A percentile compares a stretch with the other conserved stretches of the same genome.
Conservation (phyloP, 371 early-diverging fungal genomes). For the Lichtheimia ramosa region DNA sequence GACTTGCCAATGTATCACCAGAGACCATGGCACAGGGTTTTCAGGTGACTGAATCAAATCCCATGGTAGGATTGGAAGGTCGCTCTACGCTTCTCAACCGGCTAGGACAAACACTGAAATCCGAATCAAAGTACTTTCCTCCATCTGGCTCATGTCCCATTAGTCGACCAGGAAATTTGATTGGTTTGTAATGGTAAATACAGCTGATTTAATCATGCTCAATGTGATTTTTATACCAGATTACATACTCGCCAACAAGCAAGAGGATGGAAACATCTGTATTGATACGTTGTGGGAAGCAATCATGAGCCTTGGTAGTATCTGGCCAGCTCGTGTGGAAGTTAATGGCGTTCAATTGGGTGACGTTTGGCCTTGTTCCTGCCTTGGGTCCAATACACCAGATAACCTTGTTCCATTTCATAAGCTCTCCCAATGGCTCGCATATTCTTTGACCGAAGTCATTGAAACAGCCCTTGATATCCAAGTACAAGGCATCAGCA, state of each 20-base stretch:
- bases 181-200: constrained; percentile 47
- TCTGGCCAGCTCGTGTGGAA: constrained; percentile 63
- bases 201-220: neutral
- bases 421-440: constrained; percentile 94
- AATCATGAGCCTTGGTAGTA: constrained; percentile 59
- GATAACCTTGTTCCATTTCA: constrained; percentile 80
- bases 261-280: constrained; percentile 15
- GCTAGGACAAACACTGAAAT: constrained; percentile 60
- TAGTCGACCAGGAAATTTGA: constrained; percentile 80
- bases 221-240: constrained; percentile 26
- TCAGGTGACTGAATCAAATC: constrained; percentile 79
- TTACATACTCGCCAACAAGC: constrained; percentile 33
- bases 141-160: constrained; percentile 19
- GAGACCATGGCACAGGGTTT: constrained; percentile 70
- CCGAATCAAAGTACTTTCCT: constrained; percentile 66
- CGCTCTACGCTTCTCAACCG: constrained; percentile 72
- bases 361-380: constrained; percentile 87
- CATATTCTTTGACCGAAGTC: constrained; percentile 88
- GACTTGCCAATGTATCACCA: constrained; percentile 56
- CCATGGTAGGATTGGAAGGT: constrained; percentile 82
- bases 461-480: constrained; percentile 60
- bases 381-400: constrained; percentile 31
- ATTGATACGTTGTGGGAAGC: constrained; percentile 69
- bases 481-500: constrained; percentile 57
- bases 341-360: constrained; percentile 79